phyloP scores from a whole-genome alignment of 2,329 filamentous ascomycete species.

The Pseudocercospora vitis region DNA sequence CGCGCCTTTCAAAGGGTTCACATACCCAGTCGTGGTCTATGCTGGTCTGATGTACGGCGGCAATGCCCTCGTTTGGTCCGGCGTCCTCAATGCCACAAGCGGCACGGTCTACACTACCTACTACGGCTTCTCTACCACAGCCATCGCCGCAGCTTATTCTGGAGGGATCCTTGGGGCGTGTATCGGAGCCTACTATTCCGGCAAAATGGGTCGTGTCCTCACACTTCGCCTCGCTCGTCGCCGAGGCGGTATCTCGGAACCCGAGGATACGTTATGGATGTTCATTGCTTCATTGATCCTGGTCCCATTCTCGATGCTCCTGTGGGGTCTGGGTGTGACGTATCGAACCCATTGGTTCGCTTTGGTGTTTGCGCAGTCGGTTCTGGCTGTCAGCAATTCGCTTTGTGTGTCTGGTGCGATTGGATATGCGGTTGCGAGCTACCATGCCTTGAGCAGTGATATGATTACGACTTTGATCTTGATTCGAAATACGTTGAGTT shows the following conservation, averaged over 20 bases:
- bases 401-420: constrained; percentile 44
- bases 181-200: constrained; percentile 38
- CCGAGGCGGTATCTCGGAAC: constrained; percentile 42
- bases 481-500: constrained; percentile 50
- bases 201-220: constrained; percentile 38
- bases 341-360: constrained; percentile 50
- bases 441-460: constrained; percentile 47
- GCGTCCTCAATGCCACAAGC: constrained; percentile 30
- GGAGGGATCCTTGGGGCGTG: constrained; percentile 39
- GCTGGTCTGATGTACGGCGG: constrained; percentile 32
- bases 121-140: constrained; percentile 41
- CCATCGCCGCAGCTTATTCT: constrained; percentile 42
- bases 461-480: constrained; percentile 50
- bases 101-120: constrained; percentile 38
- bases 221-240: constrained; percentile 39
- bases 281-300: constrained; percentile 41
- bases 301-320: constrained; percentile 45
- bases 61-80: constrained; percentile 30
- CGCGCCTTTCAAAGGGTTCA: constrained; percentile 30
- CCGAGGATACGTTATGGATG: constrained; percentile 40
- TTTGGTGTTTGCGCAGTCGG: constrained; percentile 47
- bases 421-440: constrained; percentile 46
- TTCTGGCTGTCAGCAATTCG: constrained; percentile 46
- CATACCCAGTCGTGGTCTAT: constrained; percentile 29
- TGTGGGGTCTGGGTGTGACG: constrained; percentile 51